phyloP scores from a whole-genome alignment of 768 basidiomycete genomes.

The Leccinum olivaceopallidum region DNA sequence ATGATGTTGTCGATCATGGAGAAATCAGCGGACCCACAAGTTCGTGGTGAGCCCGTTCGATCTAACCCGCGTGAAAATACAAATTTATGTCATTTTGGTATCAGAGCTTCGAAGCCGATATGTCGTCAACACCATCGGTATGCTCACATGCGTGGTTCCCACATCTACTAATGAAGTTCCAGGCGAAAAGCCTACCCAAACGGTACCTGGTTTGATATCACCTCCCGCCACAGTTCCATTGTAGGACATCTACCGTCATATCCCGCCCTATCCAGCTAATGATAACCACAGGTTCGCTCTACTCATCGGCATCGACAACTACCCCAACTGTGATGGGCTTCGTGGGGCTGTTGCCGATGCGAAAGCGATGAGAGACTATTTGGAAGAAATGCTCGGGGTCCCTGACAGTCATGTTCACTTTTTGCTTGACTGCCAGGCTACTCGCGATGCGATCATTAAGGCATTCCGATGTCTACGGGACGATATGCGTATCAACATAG shows the following conservation, averaged over 20 bases:
- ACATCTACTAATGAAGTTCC: not conserved
- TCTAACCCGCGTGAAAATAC: no score
- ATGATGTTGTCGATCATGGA: no score
- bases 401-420: slow-evolving; percentile 35
- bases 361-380: slow-evolving; percentile 36
- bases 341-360: slow-evolving; percentile 43
- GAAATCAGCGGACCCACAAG: no score
- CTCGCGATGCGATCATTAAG: slow-evolving; percentile 36
- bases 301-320: slow-evolving; percentile 46
- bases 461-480: slow-evolving; percentile 25
- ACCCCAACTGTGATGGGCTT: slow-evolving; percentile 29
- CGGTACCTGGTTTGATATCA: not conserved
- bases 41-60: no score
- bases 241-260: not conserved
- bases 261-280: not conserved
- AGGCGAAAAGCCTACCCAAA: not conserved
- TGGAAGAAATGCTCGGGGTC: slow-evolving; percentile 32
- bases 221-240: not conserved
- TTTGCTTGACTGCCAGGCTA: slow-evolving; percentile 40
- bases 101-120: no score
- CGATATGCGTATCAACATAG: slow-evolving; percentile 27
- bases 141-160: not conserved
- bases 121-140: not conserved
- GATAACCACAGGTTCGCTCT: slow-evolving; percentile 32
- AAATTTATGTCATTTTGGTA: no score